These are phyloP conservation scores for Penicillium sp. DNA, from an alignment of 2,329 filamentous ascomycete genomes.

Conservation along the genomic window DNA sequence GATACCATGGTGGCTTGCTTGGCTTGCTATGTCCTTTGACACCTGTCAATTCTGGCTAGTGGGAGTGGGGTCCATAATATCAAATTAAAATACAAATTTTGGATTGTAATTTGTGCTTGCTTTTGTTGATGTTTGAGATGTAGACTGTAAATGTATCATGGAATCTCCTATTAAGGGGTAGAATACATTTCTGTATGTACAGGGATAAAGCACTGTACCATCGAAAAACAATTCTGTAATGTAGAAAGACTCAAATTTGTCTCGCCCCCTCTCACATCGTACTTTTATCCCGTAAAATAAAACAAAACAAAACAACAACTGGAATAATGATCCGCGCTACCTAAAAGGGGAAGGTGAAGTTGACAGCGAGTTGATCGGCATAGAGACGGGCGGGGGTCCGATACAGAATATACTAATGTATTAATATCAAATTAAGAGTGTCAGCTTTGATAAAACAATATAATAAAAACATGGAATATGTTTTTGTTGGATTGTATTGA, in stretches of 20 bases:
- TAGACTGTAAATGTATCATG: too few relatives aligned
- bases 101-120: not conserved
- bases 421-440: not conserved
- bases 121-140: not conserved
- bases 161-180: not conserved
- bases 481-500: not conserved
- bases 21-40: constrained; percentile 1
- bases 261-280: not conserved
- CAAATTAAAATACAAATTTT: not conserved
- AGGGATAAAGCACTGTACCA: not conserved
- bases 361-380: not conserved
- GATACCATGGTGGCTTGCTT: constrained; percentile 3
- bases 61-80: not conserved
- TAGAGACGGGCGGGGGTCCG: not conserved
- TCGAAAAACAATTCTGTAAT: not conserved
- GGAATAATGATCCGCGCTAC: constrained; percentile 2
- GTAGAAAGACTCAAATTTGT: not conserved
- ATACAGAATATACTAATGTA: not conserved
- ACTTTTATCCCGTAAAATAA: constrained; percentile 11
- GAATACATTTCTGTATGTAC: too few relatives aligned
- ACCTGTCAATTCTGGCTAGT: constrained; percentile 8
- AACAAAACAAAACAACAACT: not conserved
- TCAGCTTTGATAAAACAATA: not conserved
- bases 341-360: not conserved
- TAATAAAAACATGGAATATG: too few relatives aligned